Evolutionary conservation across 257 asterid genomes (phyloP), one percentile per base, ranked within the genome.

Genomic region (Solanum chilense): DNA sequence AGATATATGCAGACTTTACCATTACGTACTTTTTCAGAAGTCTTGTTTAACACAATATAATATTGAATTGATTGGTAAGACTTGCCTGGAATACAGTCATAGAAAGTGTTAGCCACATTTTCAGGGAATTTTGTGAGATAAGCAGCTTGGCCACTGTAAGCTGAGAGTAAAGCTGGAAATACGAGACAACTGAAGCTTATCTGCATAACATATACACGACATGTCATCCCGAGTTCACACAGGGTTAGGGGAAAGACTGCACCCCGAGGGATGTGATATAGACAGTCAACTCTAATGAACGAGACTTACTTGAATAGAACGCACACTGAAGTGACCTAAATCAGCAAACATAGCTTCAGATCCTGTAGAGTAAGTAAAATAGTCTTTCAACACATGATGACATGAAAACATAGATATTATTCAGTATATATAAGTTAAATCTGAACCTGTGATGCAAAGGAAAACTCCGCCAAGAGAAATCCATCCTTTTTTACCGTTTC

Each of bases 271-370:
- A 58, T 58, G 66, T 58, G 12, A 58, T 58, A 58, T 58, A 58
- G 66, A 58, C 2, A 7, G 12, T 20, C 66, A 58, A 3, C 66
- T 58, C 66, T 58, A 20, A 20, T 58, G 70, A 81, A 20, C 8
- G 1, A 31, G 5, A 45, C 91, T 85, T 89, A 95, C 96, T 92
- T 95, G 97, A n/a, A 95, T 80, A 0, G 97, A 94, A 0, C 85
- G 93, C 12, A 94, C 93, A 37, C 85, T 94, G 73, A 95, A 95
- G 88, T 95, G 98, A 33, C 98, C 98, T 33, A 95, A 90, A 89
- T 95, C 98, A 11, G 98, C 98, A 86, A 95, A 95, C 96, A 95
- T 94, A 87, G 98, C 98, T 85, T 95, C 98, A 0, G 98, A 86
- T 62, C 98, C 98, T 93, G 88, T 4, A 3, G 29, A 27, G 16